phyloP scores from a whole-genome alignment of 345 rosid genomes.

The Eucalyptus polyanthemos region DNA sequence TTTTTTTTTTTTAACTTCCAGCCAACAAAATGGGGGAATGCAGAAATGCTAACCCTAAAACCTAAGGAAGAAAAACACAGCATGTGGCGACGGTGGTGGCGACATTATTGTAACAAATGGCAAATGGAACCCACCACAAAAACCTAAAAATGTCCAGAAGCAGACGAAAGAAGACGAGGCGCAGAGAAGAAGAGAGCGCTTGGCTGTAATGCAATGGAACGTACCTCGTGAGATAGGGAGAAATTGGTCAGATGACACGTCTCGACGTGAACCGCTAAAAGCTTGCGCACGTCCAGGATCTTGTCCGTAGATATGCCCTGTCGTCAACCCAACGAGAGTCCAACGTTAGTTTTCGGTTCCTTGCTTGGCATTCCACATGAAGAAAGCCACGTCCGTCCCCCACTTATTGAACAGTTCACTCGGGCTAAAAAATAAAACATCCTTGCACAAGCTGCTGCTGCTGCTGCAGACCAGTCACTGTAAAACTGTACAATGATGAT shows the following conservation, averaged over 20 bases:
- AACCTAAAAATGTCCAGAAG: neutral
- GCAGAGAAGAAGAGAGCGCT: neutral
- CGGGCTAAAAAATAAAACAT: neutral
- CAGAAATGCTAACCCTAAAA: neutral
- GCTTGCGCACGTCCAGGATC: constrained; percentile 81
- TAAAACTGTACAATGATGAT: neutral
- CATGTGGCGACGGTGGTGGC: neutral
- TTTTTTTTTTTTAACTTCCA: neutral
- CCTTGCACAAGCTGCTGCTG: neutral
- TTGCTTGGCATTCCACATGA: neutral
- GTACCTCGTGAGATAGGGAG: constrained; percentile 68
- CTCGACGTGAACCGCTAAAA: constrained; percentile 66
- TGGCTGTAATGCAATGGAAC: neutral
- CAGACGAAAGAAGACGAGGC: neutral
- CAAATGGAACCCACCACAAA: neutral
- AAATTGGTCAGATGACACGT: constrained; percentile 87
- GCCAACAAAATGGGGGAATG: neutral
- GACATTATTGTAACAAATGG: neutral
- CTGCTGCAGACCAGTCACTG: neutral
- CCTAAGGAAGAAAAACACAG: neutral
- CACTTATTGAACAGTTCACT: neutral
- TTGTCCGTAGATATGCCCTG: constrained; percentile 96
- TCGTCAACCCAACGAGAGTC: neutral
- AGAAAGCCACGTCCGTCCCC: neutral
- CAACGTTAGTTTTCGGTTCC: neutral